phyloP scores from a whole-genome alignment of 768 basidiomycete genomes.

The Mycena floridula region DNA sequence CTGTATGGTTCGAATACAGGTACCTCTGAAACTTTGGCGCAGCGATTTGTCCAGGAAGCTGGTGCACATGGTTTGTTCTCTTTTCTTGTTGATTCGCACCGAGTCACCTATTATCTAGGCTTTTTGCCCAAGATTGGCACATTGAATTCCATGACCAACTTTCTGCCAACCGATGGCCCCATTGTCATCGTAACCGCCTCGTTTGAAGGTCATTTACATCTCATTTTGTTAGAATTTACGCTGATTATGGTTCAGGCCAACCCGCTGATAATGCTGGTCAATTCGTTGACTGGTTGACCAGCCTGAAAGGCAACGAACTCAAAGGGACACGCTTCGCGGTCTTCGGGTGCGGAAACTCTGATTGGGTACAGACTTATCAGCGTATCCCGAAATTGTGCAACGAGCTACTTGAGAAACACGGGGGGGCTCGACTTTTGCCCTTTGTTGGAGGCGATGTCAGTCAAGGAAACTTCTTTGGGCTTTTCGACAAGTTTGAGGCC shows the following conservation, averaged over 20 bases:
- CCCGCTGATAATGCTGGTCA: conserved; percentile 43
- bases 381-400: conserved; percentile 37
- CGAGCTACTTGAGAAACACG: conserved; percentile 23
- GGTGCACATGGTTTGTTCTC: conserved; percentile 24
- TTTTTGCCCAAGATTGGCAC: conserved; percentile 32
- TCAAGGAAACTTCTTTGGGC: conserved; percentile 34
- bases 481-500: conserved; percentile 36
- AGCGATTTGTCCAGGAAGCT: conserved; percentile 34
- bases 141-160: conserved; percentile 30
- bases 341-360: conserved; percentile 45
- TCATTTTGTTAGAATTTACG: too few relatives aligned
- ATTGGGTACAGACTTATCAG: conserved; percentile 43
- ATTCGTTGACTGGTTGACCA: conserved; percentile 36
- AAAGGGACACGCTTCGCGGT: conserved; percentile 33
- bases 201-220: conserved; percentile 31
- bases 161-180: conserved; percentile 37
- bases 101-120: conserved; percentile 17
- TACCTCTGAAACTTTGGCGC: conserved; percentile 42
- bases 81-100: not conserved
- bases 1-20: conserved; percentile 44
- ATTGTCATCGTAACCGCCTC: conserved; percentile 40
- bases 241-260: conserved; percentile 25
- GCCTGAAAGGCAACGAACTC: conserved; percentile 20
- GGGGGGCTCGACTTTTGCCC: conserved; percentile 28
- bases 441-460: conserved; percentile 38